A percentile compares a stretch with the other conserved stretches of the same genome.
phyloP scores from a whole-genome alignment of 2,329 filamentous ascomycete species.

The Fusarium falciforme region DNA sequence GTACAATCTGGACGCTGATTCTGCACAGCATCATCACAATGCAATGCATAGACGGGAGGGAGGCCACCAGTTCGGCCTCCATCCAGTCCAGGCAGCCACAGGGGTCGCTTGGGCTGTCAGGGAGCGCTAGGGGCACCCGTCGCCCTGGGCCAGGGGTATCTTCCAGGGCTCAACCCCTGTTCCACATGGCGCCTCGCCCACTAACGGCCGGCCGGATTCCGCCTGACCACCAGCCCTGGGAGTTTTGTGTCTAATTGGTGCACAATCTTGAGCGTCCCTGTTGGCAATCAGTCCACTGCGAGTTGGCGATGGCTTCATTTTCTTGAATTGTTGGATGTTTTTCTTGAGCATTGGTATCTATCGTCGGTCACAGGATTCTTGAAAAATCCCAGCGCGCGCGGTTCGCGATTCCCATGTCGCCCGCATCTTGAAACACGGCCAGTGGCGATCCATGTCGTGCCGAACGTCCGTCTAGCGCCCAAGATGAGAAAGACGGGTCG shows the following conservation, averaged over 20 bases:
- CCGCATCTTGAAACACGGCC: constrained; percentile 19
- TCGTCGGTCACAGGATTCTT: constrained; percentile 1
- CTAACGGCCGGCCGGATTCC: constrained; percentile 14
- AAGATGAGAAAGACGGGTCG: neutral
- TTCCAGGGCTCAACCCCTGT: constrained; percentile 29
- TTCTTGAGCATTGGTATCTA: constrained; percentile 12
- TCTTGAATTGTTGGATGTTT: constrained; percentile 32
- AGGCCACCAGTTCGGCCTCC: neutral
- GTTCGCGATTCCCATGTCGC: neutral
- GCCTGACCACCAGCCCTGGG: neutral
- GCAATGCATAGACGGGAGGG: neutral
- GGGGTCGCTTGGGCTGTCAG: constrained; percentile 14
- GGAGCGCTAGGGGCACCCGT: constrained; percentile 26
- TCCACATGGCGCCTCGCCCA: constrained; percentile 31
- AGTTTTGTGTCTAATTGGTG: constrained; percentile 7
- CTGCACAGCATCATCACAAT: neutral
- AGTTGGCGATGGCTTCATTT: constrained; percentile 45
- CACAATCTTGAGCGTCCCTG: constrained; percentile 11
- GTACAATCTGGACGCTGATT: too few relatives aligned
- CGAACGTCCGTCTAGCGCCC: constrained; percentile 13
- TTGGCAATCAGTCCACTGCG: constrained; percentile 34
- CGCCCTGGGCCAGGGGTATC: constrained; percentile 32
- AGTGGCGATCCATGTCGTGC: constrained; percentile 10
- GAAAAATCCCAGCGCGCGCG: neutral
- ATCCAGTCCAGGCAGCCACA: neutral